Conservation (phyloP, 1,284 basidiomycete genomes). For the Tranzscheliella williamsii region DNA sequence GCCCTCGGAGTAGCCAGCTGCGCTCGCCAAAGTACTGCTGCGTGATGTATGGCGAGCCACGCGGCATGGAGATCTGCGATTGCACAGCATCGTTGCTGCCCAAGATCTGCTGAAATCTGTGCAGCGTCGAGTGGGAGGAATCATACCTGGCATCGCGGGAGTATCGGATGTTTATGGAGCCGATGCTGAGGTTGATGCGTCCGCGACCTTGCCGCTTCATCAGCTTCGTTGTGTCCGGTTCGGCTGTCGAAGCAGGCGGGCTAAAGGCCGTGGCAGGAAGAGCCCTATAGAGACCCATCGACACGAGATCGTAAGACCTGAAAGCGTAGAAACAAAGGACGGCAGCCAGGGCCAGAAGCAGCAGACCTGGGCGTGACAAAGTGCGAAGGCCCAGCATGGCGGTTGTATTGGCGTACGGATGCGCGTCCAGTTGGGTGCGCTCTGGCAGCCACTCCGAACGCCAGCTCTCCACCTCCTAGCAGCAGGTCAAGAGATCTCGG, state of each 20-base stretch:
- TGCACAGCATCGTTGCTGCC: background rate
- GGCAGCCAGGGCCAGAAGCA: slow-evolving; percentile 7
- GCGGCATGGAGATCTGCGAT: background rate
- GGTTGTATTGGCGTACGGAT: no score
- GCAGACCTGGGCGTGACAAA: no score
- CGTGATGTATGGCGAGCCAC: slow-evolving; percentile 13
- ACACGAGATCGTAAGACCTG: slow-evolving; percentile 25
- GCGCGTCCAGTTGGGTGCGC: no score
- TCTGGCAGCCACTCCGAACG: no score
- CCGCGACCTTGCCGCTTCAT: background rate
- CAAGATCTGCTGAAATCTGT: background rate
- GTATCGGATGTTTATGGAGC: slow-evolving; percentile 37
- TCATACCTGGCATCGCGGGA: slow-evolving; percentile 22
- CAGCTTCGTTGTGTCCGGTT: background rate
- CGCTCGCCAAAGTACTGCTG: slow-evolving; percentile 30
- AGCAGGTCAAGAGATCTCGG: no score
- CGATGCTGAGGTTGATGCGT: slow-evolving; percentile 12
- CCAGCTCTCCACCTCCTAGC: no score
- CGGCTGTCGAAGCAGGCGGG: no score
- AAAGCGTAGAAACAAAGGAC: slow-evolving; percentile 14
- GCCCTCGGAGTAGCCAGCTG: slow-evolving; percentile 25
- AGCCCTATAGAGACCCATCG: slow-evolving; percentile 9
- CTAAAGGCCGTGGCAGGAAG: background rate
- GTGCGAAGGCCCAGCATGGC: no score
- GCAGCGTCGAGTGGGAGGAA: slow-evolving; percentile 4